Conservation (phyloP, 352 stramenopile species). For the Aphanomyces euteiches region DNA sequence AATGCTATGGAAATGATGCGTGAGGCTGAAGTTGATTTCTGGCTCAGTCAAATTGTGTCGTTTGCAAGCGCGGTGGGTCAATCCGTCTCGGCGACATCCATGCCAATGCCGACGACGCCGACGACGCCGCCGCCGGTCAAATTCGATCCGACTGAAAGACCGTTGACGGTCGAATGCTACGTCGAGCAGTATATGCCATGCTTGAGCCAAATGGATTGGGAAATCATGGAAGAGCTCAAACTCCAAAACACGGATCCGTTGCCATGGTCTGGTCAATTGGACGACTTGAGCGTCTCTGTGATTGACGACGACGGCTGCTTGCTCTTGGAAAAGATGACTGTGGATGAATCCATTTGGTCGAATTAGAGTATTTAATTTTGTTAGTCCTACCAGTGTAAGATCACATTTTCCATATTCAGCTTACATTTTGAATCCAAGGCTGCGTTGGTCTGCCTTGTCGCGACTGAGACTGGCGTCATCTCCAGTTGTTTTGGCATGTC, state of each 20-base stretch:
- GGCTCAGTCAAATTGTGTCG: conserved; percentile 59
- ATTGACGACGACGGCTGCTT: not conserved
- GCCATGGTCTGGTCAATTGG: not conserved
- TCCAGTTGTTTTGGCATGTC: no score
- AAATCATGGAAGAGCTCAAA: conserved; percentile 12
- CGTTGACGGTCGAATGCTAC: conserved; percentile 1
- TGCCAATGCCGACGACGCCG: not conserved
- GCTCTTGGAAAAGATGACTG: conserved; percentile 9
- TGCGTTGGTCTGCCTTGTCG: no score
- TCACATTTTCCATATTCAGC: no score
- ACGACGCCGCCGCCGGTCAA: not conserved
- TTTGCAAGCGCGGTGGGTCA: conserved; percentile 67
- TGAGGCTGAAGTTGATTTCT: conserved; percentile 61
- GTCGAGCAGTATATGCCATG: not conserved
- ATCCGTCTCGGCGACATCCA: not conserved
- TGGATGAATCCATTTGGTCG: conserved; percentile 7
- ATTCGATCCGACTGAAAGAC: not conserved
- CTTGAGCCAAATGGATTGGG: conserved; percentile 23
- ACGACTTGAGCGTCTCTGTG: not conserved
- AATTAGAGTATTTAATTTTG: conserved; percentile 1
- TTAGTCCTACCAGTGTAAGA: no score
- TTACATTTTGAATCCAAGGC: no score
- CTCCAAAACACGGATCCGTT: not conserved
- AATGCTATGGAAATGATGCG: conserved; percentile 68
- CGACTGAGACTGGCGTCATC: no score